Base-by-base conservation (phyloP, 164 flowering plant species). In the Berberis vulgaris region DNA sequence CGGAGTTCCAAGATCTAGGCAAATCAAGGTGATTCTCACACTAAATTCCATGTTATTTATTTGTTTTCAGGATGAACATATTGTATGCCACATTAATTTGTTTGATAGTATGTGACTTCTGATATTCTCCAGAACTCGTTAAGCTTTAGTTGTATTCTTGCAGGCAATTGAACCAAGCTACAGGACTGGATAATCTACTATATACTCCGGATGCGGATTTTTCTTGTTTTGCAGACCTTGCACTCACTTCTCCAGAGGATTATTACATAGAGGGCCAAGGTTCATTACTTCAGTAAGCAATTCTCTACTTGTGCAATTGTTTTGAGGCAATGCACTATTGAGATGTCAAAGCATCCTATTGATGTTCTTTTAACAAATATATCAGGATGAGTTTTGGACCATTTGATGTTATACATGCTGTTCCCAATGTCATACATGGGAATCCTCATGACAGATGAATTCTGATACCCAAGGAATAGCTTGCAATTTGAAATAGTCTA, bases 121-220 rank as follows among this genome's bases (percentile, higher is more conserved):
- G 26, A 26, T 26, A 26, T 26, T 26, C 26, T 26, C n/a, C 11
- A 4, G 8, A 7, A 52, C 54, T 52, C 4, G n/a, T 7, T 1
- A 6, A 10, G 13, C 13, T 52, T 4, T 52, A 10, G 8, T 52
- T 12, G 10, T 12, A 4, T 11, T 52, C n/a, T 1, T 10, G 8
- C 5, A 94, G 98, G 93, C 89, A 87, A 70, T 53, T 83, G 77
- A 85, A 68, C 70, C 71, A 71, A 74, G 96, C 96, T 43, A 77
- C 72, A 1, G 98, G 98, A 46, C 62, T 94, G 72, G 97, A 91
- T 73, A 91, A 94, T 79, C 97, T 94, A 43, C 89, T 94, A 40
- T 94, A 94, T 64, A 88, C 96, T 44, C 93, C 96, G 50, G 97
- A 94, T 80, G 98, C 97, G 56, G 98, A 94, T 81, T 94, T 94